Evolutionary conservation across 371 early-diverging fungal genomes (phyloP), one percentile per base, ranked within the genome.

Genomic region (Capniomyces stellatus): DNA sequence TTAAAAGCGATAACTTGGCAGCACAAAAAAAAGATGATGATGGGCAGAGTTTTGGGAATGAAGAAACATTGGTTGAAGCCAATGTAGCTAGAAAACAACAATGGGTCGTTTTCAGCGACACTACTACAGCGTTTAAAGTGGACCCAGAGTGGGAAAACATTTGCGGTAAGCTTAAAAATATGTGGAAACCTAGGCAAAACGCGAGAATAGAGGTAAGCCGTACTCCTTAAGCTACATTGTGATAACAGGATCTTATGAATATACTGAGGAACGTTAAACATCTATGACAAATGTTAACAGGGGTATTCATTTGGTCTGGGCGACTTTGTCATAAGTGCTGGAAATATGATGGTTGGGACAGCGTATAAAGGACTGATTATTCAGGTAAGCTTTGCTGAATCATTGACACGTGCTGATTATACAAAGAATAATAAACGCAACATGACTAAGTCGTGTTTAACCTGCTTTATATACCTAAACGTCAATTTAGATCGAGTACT

Each of bases 311-410:
- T 25, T 29, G 29, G 13, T 50, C 22, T 13, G 22, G 51, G 51
- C 12, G 51, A 50, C 18, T 50, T 21, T 24, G 35, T 22, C 3
- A 40, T 50, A 29, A 29, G 27, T 13, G 15, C 27, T 10, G 51
- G 51, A 18, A 50, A 21, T 18, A 50, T 50, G 15, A 18, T 29
- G 40, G 51, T 50, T 3, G 51, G 51, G 29, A 31, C 51, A 21
- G 15, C 35, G 12, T 50, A 50, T 50, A 50, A 50, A 18, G 51
- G 51, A 10, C 15, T 50, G 22, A 13, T 50, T 31, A 27, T 50
- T 12, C 51, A 50, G 51, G 51, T 25, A 50, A 8, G 25, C 6
- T 35, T 10, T 35, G 6, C 6, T 35, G 6, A 10, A 35, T 15
- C 35, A 35, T 35, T 10, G 35, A 35, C 35, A 35, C 6, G 35